These are phyloP conservation scores for Lanzia echinophila DNA, from an alignment of 2,329 filamentous ascomycete species.

Conservation along the genomic window DNA sequence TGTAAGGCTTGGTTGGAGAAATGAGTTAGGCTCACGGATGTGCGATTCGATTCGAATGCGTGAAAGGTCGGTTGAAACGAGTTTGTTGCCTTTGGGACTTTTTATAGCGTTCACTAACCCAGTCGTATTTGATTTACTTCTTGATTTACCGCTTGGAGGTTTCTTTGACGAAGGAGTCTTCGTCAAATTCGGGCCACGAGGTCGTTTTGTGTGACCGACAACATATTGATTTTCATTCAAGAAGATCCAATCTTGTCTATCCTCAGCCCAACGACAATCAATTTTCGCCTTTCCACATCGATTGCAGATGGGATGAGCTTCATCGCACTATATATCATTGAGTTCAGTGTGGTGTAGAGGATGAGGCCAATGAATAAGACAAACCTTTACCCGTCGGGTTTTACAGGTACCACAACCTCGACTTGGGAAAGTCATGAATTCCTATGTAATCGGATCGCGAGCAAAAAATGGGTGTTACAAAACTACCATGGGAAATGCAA, in stretches of 20 bases:
- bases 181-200: constrained; percentile 14
- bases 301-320: constrained; percentile 8
- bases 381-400: constrained; percentile 10
- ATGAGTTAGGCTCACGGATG: background rate
- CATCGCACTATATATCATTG: constrained; percentile 9
- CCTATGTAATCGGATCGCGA: background rate
- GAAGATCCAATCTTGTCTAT: constrained; percentile 5
- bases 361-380: background rate
- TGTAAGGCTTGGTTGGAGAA: background rate
- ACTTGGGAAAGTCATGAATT: constrained; percentile 10
- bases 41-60: too few relatives aligned
- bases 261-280: constrained; percentile 3
- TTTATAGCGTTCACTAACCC: too few relatives aligned
- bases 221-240: constrained; percentile 14
- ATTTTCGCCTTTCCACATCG: constrained; percentile 12
- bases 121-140: too few relatives aligned
- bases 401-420: constrained; percentile 12
- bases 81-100: too few relatives aligned
- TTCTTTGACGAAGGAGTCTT: constrained; percentile 2
- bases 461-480: background rate
- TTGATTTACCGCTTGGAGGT: background rate
- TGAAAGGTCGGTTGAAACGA: too few relatives aligned
- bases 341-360: too few relatives aligned
- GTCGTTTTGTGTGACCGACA: constrained; percentile 10
- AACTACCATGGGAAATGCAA: background rate